Evolutionary conservation across 2,329 filamentous ascomycete species (phyloP).

Genomic region (Beauveria varroae): DNA sequence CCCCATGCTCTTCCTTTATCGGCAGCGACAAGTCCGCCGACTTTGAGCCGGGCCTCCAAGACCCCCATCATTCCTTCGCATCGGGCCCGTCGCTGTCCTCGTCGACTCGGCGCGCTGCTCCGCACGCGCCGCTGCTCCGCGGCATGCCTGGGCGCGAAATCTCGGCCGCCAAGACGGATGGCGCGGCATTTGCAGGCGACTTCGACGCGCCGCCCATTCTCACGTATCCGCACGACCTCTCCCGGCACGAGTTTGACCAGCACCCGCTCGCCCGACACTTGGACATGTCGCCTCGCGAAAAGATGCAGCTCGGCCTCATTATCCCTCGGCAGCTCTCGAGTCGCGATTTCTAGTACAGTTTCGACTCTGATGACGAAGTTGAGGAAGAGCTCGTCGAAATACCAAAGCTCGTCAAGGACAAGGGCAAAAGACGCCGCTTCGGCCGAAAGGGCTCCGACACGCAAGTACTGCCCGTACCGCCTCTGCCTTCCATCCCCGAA

Average conservation of each 20-base stretch:
- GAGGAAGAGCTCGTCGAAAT: slow-evolving; percentile 15
- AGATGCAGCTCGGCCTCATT: slow-evolving; percentile 26
- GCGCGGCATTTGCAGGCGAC: slow-evolving; percentile 27
- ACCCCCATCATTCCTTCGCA: neutral
- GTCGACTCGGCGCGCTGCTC: neutral
- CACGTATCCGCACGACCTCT: slow-evolving; percentile 27
- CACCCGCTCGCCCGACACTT: slow-evolving; percentile 29
- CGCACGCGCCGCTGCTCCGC: slow-evolving; percentile 33
- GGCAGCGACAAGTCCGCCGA: neutral
- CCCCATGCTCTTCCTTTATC: neutral
- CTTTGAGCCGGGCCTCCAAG: neutral
- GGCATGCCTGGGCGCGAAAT: slow-evolving; percentile 33
- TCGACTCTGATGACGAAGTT: slow-evolving; percentile 27
- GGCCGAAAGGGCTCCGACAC: slow-evolving; percentile 9
- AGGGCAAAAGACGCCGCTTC: slow-evolving; percentile 8
- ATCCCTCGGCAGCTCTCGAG: slow-evolving; percentile 25
- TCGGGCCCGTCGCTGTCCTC: neutral
- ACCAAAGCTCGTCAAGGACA: slow-evolving; percentile 7
- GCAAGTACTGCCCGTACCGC: slow-evolving; percentile 19
- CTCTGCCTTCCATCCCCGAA: slow-evolving; percentile 27
- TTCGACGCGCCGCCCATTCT: slow-evolving; percentile 22
- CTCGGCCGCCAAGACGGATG: slow-evolving; percentile 30
- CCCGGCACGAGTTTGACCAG: slow-evolving; percentile 26
- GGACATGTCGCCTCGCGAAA: slow-evolving; percentile 21
- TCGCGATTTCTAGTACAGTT: slow-evolving; percentile 30